Base-by-base conservation (phyloP, 345 rosid genomes). In the Sisymbrium altissimum region DNA sequence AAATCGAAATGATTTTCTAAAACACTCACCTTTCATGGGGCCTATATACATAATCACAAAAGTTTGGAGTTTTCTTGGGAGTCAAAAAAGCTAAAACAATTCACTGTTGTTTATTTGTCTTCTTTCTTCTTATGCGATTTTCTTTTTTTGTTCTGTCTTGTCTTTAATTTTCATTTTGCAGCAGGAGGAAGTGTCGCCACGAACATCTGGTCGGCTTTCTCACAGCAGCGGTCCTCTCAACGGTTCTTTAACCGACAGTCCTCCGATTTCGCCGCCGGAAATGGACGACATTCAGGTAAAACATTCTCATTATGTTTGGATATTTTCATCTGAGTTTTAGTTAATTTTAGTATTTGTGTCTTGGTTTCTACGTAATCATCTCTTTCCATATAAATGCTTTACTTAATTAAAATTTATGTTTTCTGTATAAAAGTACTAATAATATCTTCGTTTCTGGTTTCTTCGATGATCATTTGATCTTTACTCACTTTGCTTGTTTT, bases 211-310 rank as follows among this genome's bases (percentile, higher is more conserved):
- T 44, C 84, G 90, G 79, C 87, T 90, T 40, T 90, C 97, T 6
- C 94, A 93, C 54, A 90, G 98, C 81, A 90, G 93, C 59, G 96
- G 96, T 18, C 96, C 96, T 70, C 86, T 88, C 15, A 88, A 78
- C 29, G 86, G 86, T 36, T 90, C 98, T 44, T 80, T 88, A 43
- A 85, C 97, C 7, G 97, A 92, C 83, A 92, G 99, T 75, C 97
- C 99, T 25, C 99, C 99, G 7, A 97, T 92, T 43, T 95, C 97
- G 12, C 97, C 99, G 17, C 85, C 91, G 11, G 91, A 89, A 53
- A 72, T 80, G 69, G 93, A 95, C 66, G 97, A 90, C 58, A 59
- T 78, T 53, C 92, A 88, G 97, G 98, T 91, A 1, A 70, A 13
- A 43, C 46, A 53, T 39, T 70, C 50, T 68, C 64, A 48, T 27